These are phyloP conservation scores for Leishmania tarentolae DNA, from an alignment of 208 protist genomes.

Conservation along the genomic window DNA sequence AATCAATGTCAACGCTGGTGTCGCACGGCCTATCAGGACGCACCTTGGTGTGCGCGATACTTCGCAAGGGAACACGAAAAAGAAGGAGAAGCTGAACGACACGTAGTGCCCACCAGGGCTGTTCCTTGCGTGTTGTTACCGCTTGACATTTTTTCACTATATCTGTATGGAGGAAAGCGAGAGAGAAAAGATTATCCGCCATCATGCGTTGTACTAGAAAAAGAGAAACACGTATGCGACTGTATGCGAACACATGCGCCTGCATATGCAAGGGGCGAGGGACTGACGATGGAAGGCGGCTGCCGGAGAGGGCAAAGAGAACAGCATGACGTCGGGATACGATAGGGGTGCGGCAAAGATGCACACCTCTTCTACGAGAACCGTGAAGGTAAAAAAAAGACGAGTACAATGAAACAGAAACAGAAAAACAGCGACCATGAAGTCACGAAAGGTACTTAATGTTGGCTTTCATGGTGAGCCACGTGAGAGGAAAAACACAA, in stretches of 20 bases:
- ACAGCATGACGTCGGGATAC: neutral
- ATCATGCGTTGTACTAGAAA: neutral
- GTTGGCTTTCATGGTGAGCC: no score
- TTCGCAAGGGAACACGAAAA: neutral
- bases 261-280: neutral
- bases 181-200: neutral
- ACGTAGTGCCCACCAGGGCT: neutral
- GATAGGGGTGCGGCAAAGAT: neutral
- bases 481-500: slow-evolving; percentile 1
- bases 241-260: neutral
- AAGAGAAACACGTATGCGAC: neutral
- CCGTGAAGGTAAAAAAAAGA: neutral
- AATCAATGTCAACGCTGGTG: neutral
- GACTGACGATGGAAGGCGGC: neutral
- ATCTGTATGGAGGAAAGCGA: neutral
- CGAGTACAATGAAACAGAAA: neutral
- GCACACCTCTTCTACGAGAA: neutral
- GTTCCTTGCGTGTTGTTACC: neutral
- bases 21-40: neutral
- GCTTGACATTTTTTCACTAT: neutral
- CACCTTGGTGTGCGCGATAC: neutral
- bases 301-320: neutral
- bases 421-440: neutral
- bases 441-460: neutral
- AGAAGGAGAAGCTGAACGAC: neutral